A percentile compares a stretch with the other conserved stretches of the same genome.
Conservation (phyloP, 2,329 filamentous ascomycete species). For the Fusarium chlamydosporum region DNA sequence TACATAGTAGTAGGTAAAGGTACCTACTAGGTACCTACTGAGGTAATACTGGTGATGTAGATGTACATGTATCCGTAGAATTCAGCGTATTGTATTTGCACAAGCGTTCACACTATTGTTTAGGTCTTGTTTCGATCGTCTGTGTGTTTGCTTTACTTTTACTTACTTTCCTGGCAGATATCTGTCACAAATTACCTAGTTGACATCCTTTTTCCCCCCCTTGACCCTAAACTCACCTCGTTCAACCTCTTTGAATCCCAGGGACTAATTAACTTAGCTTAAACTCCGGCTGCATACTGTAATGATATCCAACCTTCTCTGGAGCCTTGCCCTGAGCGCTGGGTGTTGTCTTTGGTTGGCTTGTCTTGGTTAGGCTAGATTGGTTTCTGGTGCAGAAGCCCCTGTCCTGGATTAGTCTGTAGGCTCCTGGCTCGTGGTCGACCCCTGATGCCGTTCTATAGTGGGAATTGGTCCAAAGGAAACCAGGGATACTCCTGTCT, state of each 20-base stretch:
- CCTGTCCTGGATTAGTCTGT: conserved; percentile 10
- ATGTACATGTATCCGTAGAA: not conserved
- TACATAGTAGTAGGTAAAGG: too few species aligned
- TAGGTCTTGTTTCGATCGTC: conserved; percentile 3
- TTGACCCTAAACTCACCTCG: conserved; percentile 4
- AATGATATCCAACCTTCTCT: not conserved
- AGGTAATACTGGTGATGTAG: not conserved
- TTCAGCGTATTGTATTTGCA: conserved; percentile 3
- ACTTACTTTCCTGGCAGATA: not conserved
- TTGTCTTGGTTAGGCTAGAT: conserved; percentile 30
- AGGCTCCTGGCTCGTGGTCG: conserved; percentile 9
- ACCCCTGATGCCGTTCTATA: conserved; percentile 31
- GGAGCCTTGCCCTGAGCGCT: conserved; percentile 1
- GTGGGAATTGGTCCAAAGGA: conserved; percentile 16
- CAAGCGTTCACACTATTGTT: conserved; percentile 16
- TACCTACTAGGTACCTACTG: too few species aligned
- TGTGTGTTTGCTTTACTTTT: not conserved
- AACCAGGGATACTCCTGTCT: conserved; percentile 27
- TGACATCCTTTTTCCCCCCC: conserved; percentile 12
- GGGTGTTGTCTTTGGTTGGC: conserved; percentile 14
- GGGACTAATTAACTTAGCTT: not conserved
- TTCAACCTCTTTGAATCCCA: conserved; percentile 4
- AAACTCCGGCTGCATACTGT: not conserved
- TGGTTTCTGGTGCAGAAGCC: conserved; percentile 30
- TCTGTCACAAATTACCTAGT: conserved; percentile 26